These are phyloP conservation scores for Picea mariana DNA, from an alignment of 83 land plant genomes.

Conservation along the genomic window DNA sequence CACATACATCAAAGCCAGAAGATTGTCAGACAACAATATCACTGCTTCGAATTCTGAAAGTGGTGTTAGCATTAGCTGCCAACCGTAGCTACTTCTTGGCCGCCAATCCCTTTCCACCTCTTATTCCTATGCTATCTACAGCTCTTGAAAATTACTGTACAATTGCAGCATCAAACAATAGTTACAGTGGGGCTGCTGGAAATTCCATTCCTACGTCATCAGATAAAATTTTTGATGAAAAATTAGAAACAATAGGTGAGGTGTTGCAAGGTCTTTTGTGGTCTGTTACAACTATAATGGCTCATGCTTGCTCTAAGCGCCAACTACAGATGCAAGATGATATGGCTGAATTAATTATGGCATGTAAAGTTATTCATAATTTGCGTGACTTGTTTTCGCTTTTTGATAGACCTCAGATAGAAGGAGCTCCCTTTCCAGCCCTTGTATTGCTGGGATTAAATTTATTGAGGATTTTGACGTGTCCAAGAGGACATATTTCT, in stretches of 20 bases:
- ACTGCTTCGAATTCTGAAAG: constrained; percentile 62
- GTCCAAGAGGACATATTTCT: constrained; percentile 36
- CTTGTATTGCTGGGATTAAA: constrained; percentile 78
- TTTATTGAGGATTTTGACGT: constrained; percentile 70
- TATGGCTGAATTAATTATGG: constrained; percentile 66
- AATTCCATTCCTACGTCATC: constrained; percentile 1
- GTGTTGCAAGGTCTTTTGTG: constrained; percentile 78
- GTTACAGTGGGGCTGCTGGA: constrained; percentile 21
- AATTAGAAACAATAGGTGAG: constrained; percentile 69
- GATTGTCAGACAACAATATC: constrained; percentile 76
- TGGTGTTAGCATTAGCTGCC: constrained; percentile 59
- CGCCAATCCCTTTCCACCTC: constrained; percentile 84
- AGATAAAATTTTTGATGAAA: constrained; percentile 55
- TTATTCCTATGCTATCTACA: constrained; percentile 86
- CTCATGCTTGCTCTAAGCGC: constrained; percentile 46
- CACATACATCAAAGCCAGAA: constrained; percentile 93
- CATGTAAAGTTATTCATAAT: constrained; percentile 82
- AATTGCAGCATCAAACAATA: constrained; percentile 60
- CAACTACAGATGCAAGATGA: constrained; percentile 87
- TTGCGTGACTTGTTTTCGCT: constrained; percentile 89
- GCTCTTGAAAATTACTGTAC: constrained; percentile 89
- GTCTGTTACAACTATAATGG: constrained; percentile 61
- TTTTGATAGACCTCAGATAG: constrained; percentile 89
- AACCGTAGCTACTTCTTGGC: constrained; percentile 86
- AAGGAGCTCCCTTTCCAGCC: constrained; percentile 91